A percentile compares a stretch with the other conserved stretches of the same genome.
Conservation (phyloP, 192 early-diverging fungal genomes). For the Gigaspora rosea region DNA sequence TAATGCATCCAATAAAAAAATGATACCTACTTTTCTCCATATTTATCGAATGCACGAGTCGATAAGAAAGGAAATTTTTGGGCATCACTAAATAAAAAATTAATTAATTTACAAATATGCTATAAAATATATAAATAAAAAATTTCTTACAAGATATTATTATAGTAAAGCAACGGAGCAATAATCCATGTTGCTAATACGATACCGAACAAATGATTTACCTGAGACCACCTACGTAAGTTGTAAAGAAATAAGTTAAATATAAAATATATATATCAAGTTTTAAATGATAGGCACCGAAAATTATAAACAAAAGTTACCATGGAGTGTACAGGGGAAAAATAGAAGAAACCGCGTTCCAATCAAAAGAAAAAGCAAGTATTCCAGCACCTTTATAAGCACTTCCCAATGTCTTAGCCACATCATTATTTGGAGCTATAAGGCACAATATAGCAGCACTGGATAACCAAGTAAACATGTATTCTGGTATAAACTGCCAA, state of each 20-base stretch:
- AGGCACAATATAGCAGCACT: conserved; percentile 42
- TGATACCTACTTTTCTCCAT: no score
- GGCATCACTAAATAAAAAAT: background rate
- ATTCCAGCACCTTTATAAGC: conserved; percentile 68
- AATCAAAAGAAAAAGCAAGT: conserved; percentile 72
- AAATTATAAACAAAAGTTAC: conserved; percentile 47
- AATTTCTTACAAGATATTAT: conserved; percentile 12
- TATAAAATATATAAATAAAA: background rate
- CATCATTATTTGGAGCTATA: conserved; percentile 36
- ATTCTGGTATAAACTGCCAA: conserved; percentile 55
- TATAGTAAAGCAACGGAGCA: background rate
- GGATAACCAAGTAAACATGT: conserved; percentile 35
- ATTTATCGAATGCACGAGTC: background rate
- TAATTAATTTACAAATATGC: background rate
- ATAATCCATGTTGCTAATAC: conserved; percentile 42
- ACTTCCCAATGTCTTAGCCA: conserved; percentile 41
- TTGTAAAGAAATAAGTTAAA: background rate
- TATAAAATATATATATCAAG: no score
- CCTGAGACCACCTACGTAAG: conserved; percentile 58
- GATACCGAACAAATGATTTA: conserved; percentile 66
- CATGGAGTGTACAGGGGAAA: conserved; percentile 69
- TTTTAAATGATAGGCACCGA: no score
- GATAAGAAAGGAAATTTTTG: background rate
- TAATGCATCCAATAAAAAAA: no score
- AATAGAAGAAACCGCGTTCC: conserved; percentile 58